These are phyloP conservation scores for Dionaea muscipula DNA, from an alignment of 179 eudicot genomes.

Conservation along the genomic window DNA sequence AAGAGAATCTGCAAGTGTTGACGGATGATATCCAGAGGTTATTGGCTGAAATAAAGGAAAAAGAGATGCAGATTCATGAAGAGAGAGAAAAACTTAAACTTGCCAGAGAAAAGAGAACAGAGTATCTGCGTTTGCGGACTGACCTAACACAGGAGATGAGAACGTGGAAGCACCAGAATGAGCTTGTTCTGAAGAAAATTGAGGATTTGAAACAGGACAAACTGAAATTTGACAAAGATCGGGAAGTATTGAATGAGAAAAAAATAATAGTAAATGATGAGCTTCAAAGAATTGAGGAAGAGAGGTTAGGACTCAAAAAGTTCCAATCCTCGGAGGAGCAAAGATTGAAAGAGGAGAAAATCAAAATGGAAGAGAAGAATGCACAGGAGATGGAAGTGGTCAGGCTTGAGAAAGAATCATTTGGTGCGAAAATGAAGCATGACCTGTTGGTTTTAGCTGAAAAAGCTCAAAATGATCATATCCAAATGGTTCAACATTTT, in stretches of 20 bases:
- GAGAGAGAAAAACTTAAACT: slow-evolving; percentile 42
- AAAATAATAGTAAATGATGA: slow-evolving; percentile 30
- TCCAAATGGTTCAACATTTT: slow-evolving; percentile 41
- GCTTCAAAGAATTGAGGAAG: slow-evolving; percentile 30
- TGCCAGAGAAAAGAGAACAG: slow-evolving; percentile 40
- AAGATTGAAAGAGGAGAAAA: slow-evolving; percentile 40
- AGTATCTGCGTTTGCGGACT: slow-evolving; percentile 41
- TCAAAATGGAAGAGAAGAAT: slow-evolving; percentile 31
- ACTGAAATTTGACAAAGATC: slow-evolving; percentile 67
- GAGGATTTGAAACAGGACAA: slow-evolving; percentile 64
- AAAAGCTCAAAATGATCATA: slow-evolving; percentile 34
- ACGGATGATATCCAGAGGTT: slow-evolving; percentile 46
- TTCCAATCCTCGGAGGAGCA: slow-evolving; percentile 35
- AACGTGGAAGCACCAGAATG: slow-evolving; percentile 44
- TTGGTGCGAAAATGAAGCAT: slow-evolving; percentile 55
- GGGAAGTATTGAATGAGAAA: slow-evolving; percentile 88
- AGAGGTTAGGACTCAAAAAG: slow-evolving; percentile 40
- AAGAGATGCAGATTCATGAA: slow-evolving; percentile 42
- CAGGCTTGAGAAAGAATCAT: slow-evolving; percentile 52
- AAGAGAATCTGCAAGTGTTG: slow-evolving; percentile 30
- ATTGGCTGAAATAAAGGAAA: slow-evolving; percentile 28
- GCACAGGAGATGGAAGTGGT: slow-evolving; percentile 39
- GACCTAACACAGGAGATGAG: slow-evolving; percentile 59
- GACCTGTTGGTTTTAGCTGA: slow-evolving; percentile 45
- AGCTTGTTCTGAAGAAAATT: slow-evolving; percentile 46